Base-by-base conservation (phyloP, 2,329 filamentous ascomycete genomes). In the Ophiostoma perfectum region DNA sequence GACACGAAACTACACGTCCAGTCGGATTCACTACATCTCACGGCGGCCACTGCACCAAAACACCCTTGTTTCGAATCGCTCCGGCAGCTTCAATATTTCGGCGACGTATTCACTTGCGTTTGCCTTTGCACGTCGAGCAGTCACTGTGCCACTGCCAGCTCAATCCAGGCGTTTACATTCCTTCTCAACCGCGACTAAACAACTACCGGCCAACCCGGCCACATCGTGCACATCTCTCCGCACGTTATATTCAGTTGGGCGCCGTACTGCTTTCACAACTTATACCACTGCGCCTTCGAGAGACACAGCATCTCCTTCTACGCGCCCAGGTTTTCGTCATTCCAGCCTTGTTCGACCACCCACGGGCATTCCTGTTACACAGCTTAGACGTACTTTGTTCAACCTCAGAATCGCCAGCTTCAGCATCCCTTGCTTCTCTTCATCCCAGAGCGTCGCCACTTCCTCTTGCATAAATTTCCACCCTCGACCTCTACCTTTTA, bases 241-340 rank as follows among this genome's bases (percentile, higher is more conserved):
- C 60, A 44, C 39, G 16, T 18, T 63, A 42, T 7, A 18, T 12
- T 63, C 39, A 63, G 39, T 42, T 63, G 60, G 39, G 45, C 47
- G 58, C 27, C 49, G 65, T 67, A 65, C 49, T 64, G 45, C 68
- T 45, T 42, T 55, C 65, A 63, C 60, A 42, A 63, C 60, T 42
- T 63, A 39, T 62, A 64, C 58, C 45, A 39, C 65, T 55, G 58
- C 41, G 4, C 14, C 27, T 39, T 65, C 38, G 60, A 63, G 47
- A 58, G 41, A 41, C 49, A 69, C 68, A 67, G 60, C 68, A 39
- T 69, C 18, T 6, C 12, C 11, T 47, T 44, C 36, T 41, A 55
- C 44, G 27, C 63, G 39, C 64, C 27, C 38, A 52, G 42, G 44
- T 44, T 47, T 18, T 38, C 47, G n/a, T 66, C n/a, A 7, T n/a